Evolutionary conservation across 1,284 basidiomycete genomes (phyloP).

Genomic region (Mycena citricolor): DNA sequence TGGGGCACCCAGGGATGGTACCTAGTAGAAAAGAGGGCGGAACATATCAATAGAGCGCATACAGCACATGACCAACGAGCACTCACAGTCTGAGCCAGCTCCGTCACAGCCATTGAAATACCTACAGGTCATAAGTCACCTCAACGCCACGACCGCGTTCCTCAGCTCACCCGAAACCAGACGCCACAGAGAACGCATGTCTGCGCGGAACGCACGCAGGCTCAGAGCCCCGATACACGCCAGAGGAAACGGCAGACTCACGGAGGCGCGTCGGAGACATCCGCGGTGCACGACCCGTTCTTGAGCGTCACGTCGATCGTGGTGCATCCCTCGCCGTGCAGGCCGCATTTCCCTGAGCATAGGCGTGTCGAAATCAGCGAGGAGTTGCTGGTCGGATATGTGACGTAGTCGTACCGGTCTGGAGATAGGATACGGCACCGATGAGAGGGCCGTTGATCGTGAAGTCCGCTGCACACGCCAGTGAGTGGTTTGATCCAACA

Average conservation of each 20-base stretch:
- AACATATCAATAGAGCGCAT: too few relatives aligned
- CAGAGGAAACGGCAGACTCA: constrained; percentile 25
- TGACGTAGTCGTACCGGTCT: constrained; percentile 32
- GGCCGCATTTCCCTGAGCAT: constrained; percentile 33
- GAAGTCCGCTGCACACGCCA: constrained; percentile 19
- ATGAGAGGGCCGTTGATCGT: constrained; percentile 36
- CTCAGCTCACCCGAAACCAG: constrained; percentile 36
- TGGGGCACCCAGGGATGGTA: constrained; percentile 32
- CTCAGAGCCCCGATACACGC: neutral
- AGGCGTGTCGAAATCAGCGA: too few relatives aligned
- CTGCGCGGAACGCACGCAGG: constrained; percentile 28
- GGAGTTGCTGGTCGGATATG: neutral
- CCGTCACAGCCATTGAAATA: constrained; percentile 44
- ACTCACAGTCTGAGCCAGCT: constrained; percentile 38
- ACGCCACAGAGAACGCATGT: constrained; percentile 39
- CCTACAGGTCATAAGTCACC: constrained; percentile 20
- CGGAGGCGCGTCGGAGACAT: constrained; percentile 43
- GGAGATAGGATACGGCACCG: constrained; percentile 42
- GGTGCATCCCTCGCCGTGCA: constrained; percentile 46
- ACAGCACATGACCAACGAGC: too few relatives aligned
- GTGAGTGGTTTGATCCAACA: neutral
- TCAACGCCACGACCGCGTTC: neutral
- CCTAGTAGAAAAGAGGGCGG: too few relatives aligned
- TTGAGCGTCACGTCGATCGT: constrained; percentile 42
- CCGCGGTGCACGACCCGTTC: too few relatives aligned